These are phyloP conservation scores for Viscum album DNA, from an alignment of 177 flowering plant genomes.

Conservation along the genomic window DNA sequence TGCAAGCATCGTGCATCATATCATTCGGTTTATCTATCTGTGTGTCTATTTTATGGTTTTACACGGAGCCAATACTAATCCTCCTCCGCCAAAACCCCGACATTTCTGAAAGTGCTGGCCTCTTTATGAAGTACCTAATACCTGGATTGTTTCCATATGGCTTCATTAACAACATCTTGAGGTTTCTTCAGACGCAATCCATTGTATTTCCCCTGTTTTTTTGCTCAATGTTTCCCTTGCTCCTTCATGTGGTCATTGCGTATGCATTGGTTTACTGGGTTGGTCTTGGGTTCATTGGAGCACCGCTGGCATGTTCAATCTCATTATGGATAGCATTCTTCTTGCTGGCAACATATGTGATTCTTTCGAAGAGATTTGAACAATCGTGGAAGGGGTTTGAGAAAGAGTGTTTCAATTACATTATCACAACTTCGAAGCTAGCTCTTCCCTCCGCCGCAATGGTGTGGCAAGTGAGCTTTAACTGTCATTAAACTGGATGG, in stretches of 20 bases:
- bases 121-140: conserved; percentile 44
- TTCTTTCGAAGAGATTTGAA: conserved; percentile 31
- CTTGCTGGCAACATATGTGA: conserved; percentile 42
- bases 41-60: conserved; percentile 63
- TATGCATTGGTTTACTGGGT: conserved; percentile 45
- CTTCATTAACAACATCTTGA: conserved; percentile 46
- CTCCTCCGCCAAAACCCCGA: conserved; percentile 54
- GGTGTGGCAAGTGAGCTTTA: conserved; percentile 79
- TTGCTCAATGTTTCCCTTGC: conserved; percentile 45
- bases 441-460: conserved; percentile 83
- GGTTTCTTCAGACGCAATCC: conserved; percentile 79
- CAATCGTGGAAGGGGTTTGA: conserved; percentile 65
- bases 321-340: conserved; percentile 56
- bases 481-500: too few species aligned
- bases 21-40: conserved; percentile 36
- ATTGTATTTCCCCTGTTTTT: conserved; percentile 44
- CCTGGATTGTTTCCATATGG: conserved; percentile 73
- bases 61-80: conserved; percentile 40
- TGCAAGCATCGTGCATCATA: conserved; percentile 63
- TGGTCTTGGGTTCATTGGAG: conserved; percentile 50
- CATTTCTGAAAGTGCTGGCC: conserved; percentile 41
- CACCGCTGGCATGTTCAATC: conserved; percentile 52
- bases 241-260: conserved; percentile 41
- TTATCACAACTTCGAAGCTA: conserved; percentile 43
- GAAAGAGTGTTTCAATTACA: conserved; percentile 33